phyloP scores from a whole-genome alignment of 371 early-diverging fungal species.

The Umbelopsis sp. region DNA sequence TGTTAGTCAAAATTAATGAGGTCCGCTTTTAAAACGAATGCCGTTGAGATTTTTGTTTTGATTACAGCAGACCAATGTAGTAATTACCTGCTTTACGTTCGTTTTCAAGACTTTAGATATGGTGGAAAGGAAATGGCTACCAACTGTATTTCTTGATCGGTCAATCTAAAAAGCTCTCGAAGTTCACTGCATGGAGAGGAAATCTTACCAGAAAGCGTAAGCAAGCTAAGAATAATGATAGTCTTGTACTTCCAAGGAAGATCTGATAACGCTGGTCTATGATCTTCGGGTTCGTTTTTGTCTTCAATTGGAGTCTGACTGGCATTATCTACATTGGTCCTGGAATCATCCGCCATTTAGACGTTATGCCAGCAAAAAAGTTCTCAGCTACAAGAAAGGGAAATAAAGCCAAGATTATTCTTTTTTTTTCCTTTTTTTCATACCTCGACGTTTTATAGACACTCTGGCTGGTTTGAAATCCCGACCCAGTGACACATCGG shows the following conservation, averaged over 20 bases:
- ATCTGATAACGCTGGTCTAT: not conserved
- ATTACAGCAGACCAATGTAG: not conserved
- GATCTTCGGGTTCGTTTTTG: not conserved
- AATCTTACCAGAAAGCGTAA: constrained; percentile 1
- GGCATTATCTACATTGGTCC: not conserved
- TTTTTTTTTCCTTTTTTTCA: not conserved
- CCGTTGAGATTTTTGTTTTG: not conserved
- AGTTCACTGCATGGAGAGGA: not conserved
- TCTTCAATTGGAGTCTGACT: not conserved
- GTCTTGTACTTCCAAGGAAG: not conserved
- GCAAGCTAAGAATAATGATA: not conserved
- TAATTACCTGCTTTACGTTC: not conserved
- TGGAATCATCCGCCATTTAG: not conserved
- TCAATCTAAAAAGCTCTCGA: not conserved
- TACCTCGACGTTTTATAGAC: not conserved
- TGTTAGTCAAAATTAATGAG: not conserved
- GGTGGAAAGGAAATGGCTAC: constrained; percentile 10
- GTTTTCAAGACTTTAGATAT: constrained; percentile 3
- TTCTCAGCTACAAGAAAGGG: no score
- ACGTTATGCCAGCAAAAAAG: not conserved
- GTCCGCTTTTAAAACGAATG: not conserved
- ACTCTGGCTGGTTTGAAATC: not conserved
- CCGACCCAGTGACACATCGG: not conserved
- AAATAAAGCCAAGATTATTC: no score
- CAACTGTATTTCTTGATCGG: not conserved